These are phyloP conservation scores for Hymenoscyphus repandus DNA, from an alignment of 2,329 filamentous ascomycete species.

Conservation along the genomic window DNA sequence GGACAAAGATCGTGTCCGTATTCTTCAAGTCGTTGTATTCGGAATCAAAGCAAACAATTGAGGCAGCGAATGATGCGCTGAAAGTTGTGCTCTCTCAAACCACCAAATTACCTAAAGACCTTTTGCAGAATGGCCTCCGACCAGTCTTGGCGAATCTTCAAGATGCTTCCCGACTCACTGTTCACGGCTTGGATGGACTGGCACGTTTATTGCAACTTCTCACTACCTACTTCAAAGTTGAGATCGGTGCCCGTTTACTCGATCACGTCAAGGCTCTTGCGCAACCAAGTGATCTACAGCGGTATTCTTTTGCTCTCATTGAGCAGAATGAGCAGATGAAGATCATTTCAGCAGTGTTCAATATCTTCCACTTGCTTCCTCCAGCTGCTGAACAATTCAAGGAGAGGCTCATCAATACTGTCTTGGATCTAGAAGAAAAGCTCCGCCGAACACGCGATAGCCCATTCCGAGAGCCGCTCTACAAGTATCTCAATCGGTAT, in stretches of 20 bases:
- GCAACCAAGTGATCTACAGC: slow-evolving; percentile 72
- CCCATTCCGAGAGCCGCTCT: slow-evolving; percentile 83
- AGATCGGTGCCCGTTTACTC: slow-evolving; percentile 88
- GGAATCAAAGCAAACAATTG: slow-evolving; percentile 85
- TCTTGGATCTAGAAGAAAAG: slow-evolving; percentile 82
- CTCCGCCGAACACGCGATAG: slow-evolving; percentile 83
- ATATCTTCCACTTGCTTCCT: slow-evolving; percentile 95
- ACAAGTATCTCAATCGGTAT: slow-evolving; percentile 91
- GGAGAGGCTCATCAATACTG: slow-evolving; percentile 80
- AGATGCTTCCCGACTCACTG: slow-evolving; percentile 83
- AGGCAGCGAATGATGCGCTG: slow-evolving; percentile 86
- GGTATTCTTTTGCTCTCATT: slow-evolving; percentile 89
- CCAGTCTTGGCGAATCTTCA: slow-evolving; percentile 96
- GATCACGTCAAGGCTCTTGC: slow-evolving; percentile 92
- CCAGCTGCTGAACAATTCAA: slow-evolving; percentile 87
- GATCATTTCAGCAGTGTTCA: slow-evolving; percentile 88
- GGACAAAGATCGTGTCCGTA: slow-evolving; percentile 76
- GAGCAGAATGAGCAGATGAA: slow-evolving; percentile 93
- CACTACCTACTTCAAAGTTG: slow-evolving; percentile 98
- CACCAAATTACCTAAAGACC: slow-evolving; percentile 88
- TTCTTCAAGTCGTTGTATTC: slow-evolving; percentile 98
- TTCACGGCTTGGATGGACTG: slow-evolving; percentile 85
- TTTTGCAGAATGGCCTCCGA: slow-evolving; percentile 87
- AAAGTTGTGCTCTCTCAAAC: slow-evolving; percentile 83
- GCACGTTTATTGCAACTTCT: slow-evolving; percentile 83